A percentile compares a stretch with the other conserved stretches of the same genome.
phyloP scores from a whole-genome alignment of 805 yeast genomes.

The Saturnispora silvae region DNA sequence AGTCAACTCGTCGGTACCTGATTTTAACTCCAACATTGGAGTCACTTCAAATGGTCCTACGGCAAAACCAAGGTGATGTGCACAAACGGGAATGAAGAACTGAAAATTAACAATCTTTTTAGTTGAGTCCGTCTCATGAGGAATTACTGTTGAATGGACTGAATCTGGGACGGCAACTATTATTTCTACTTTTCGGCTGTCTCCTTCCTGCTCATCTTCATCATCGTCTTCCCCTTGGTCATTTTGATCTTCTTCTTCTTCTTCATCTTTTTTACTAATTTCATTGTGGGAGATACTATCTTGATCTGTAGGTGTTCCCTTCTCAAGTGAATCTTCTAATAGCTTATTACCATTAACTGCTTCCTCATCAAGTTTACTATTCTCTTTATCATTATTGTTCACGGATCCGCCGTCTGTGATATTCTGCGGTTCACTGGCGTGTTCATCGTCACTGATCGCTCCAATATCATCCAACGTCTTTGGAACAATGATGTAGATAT shows the following conservation, averaged over 20 bases:
- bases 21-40: conserved; percentile 37
- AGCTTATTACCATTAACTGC: conserved; percentile 10
- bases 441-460: conserved; percentile 16
- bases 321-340: neutral
- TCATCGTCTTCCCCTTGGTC: conserved; percentile 20
- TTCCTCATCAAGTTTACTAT: conserved; percentile 30
- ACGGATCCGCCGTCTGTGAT: conserved; percentile 21
- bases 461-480: conserved; percentile 67
- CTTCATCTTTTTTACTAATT: conserved; percentile 33
- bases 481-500: conserved; percentile 76
- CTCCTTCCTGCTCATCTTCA: conserved; percentile 34
- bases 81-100: conserved; percentile 79
- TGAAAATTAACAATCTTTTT: conserved; percentile 68
- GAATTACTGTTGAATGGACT: conserved; percentile 52
- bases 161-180: conserved; percentile 63
- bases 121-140: conserved; percentile 64
- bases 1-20: conserved; percentile 19
- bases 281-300: conserved; percentile 26
- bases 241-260: conserved; percentile 21
- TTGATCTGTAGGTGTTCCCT: conserved; percentile 19
- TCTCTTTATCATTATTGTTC: conserved; percentile 14
- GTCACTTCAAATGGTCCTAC: conserved; percentile 75
- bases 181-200: conserved; percentile 38
- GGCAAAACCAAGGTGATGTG: conserved; percentile 94
- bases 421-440: conserved; percentile 11